Evolutionary conservation across 805 yeast species (phyloP).

Genomic region (Blastobotrys peoriensis): DNA sequence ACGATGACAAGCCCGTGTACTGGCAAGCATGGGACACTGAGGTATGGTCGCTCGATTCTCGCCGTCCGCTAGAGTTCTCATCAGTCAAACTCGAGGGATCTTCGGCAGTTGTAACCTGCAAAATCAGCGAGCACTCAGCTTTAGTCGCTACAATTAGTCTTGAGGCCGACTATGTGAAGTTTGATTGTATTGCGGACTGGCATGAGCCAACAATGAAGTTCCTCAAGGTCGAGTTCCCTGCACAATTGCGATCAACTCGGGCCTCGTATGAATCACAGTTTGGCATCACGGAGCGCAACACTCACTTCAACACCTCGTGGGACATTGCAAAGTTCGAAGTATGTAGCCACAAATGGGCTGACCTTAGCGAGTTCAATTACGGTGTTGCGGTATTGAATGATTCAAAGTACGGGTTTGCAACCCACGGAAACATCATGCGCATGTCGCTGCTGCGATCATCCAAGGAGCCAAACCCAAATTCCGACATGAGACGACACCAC

Average conservation of each 20-base stretch:
- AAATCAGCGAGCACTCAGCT: slow-evolving; percentile 45
- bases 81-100: slow-evolving; percentile 32
- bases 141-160: slow-evolving; percentile 59
- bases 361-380: slow-evolving; percentile 65
- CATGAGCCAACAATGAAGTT: slow-evolving; percentile 51
- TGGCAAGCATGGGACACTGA: slow-evolving; percentile 91
- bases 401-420: slow-evolving; percentile 72
- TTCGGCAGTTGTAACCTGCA: slow-evolving; percentile 49
- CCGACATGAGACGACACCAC: slow-evolving; percentile 76
- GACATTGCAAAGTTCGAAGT: slow-evolving; percentile 84
- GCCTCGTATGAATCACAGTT: slow-evolving; percentile 81
- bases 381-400: slow-evolving; percentile 76
- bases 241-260: slow-evolving; percentile 55
- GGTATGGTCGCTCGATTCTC: slow-evolving; percentile 61
- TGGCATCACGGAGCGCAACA: slow-evolving; percentile 74
- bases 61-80: slow-evolving; percentile 35
- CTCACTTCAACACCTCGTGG: slow-evolving; percentile 80
- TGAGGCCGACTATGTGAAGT: slow-evolving; percentile 43
- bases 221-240: slow-evolving; percentile 83
- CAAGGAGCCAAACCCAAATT: slow-evolving; percentile 77
- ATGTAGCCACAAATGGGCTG: slow-evolving; percentile 77
- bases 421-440: slow-evolving; percentile 74
- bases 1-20: slow-evolving; percentile 67
- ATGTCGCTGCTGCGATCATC: slow-evolving; percentile 72
- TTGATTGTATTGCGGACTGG: slow-evolving; percentile 59